Evolutionary conservation across 495 filamentous ascomycete species (phyloP).

Genomic region (Hypoxylon rickii): DNA sequence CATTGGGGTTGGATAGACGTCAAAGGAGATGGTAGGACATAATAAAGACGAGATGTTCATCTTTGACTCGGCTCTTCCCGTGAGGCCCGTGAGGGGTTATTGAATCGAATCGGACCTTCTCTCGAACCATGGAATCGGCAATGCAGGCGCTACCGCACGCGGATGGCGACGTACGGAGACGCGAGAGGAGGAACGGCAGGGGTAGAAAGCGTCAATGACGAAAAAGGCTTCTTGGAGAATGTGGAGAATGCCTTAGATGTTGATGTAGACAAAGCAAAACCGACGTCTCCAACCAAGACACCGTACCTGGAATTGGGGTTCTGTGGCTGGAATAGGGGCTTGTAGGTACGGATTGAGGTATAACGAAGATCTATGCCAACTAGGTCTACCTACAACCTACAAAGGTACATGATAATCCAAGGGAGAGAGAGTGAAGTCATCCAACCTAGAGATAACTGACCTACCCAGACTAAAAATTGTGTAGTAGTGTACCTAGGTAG

Average conservation of each 20-base stretch:
- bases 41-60: no score
- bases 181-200: constrained; percentile 3
- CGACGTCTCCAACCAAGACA: no score
- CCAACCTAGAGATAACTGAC: no score
- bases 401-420: no score
- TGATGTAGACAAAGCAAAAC: constrained; percentile 3
- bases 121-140: constrained; percentile 9
- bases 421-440: no score
- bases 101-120: constrained; percentile 22
- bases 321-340: no score
- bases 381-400: no score
- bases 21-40: constrained; percentile 5
- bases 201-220: constrained; percentile 20
- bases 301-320: no score
- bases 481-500: no score
- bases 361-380: no score
- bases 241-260: constrained; percentile 8
- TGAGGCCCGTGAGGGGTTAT: constrained; percentile 15
- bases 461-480: no score
- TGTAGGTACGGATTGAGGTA: no score
- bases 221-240: constrained; percentile 15
- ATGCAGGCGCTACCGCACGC: constrained; percentile 15
- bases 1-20: not conserved
- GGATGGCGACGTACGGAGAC: constrained; percentile 5
- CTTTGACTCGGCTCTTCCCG: not conserved